Conservation (phyloP, 345 rosid genomes). For the Eucalyptus sp. region DNA sequence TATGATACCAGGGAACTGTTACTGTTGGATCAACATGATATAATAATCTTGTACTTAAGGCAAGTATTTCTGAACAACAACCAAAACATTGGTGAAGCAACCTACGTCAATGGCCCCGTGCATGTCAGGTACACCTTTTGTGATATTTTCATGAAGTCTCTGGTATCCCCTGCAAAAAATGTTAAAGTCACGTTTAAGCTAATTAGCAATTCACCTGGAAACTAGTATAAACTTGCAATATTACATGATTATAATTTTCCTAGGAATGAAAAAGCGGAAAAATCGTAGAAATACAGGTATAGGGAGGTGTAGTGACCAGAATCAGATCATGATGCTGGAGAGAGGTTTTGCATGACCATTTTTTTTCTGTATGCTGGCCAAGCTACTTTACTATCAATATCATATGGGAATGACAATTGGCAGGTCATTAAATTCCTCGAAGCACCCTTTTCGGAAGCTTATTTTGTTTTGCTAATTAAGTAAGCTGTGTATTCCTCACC, state of each 20-base stretch:
- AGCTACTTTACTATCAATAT: neutral
- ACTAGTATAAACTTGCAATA: no score
- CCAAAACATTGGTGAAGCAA: neutral
- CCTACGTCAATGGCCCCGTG: slow-evolving; percentile 84
- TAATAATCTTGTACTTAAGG: neutral
- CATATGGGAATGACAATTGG: neutral
- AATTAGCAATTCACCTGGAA: no score
- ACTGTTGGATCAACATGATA: neutral
- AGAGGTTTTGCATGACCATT: neutral
- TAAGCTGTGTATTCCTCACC: neutral
- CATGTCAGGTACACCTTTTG: slow-evolving; percentile 68
- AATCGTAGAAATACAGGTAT: neutral
- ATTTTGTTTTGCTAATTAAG: neutral
- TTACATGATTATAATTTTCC: no score
- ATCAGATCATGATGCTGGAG: neutral
- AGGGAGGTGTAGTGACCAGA: neutral
- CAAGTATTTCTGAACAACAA: neutral
- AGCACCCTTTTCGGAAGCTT: neutral
- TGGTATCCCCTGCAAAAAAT: slow-evolving; percentile 68
- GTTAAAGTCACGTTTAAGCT: no score
- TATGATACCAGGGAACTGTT: neutral
- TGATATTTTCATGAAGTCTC: slow-evolving; percentile 68
- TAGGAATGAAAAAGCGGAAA: no score
- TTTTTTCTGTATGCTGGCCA: neutral
- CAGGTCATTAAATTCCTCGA: neutral